Evolutionary conservation across 2,329 filamentous ascomycete species (phyloP), one percentile per base, ranked within the genome.

Genomic region (Penicillium sp.): DNA sequence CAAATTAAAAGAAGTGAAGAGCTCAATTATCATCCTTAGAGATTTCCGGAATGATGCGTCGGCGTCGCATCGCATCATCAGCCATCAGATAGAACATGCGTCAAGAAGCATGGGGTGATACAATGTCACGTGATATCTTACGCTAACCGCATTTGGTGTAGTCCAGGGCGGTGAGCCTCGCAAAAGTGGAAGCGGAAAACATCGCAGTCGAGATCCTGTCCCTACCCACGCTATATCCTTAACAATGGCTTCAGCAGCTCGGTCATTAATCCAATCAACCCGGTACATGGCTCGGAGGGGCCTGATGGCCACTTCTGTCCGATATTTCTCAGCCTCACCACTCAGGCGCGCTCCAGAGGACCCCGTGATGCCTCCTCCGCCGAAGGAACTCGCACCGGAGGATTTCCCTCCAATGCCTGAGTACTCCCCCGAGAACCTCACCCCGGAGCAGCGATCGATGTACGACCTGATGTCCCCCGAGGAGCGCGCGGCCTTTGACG

Each of bases 181-280:
- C 52, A 43, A 52, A 49, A 49, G 46, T 49, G 43, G 42, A 54
- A 31, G 35, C 46, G 54, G 55, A 59, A 55, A 61, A 57, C 59
- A 58, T 57, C 52, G 38, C 53, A 52, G 31, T 46, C 36, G 49
- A 43, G 42, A 41, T 39, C 48, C 36, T 37, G 35, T 38, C 44
- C 47, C 49, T 54, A 49, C 43, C 42, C 38, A 49, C 41, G 45
- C 44, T 41, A 56, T 49, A 54, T 50, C 52, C 42, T 46, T 49
- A 52, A 58, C 63, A 65, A 74, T 74, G 71, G 71, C 70, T 58
- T 66, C 64, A 49, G 62, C 63, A 56, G 60, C 68, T 50, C 64
- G 67, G 61, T 71, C 63, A 54, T 59, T 74, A 60, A 61, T 65
- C 63, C 69, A 67, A 39, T 59, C 66, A 41, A 64, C 68, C 50